Evolutionary conservation across 306 rosid genomes (phyloP).

Genomic region (Dalbergia cultrata): DNA sequence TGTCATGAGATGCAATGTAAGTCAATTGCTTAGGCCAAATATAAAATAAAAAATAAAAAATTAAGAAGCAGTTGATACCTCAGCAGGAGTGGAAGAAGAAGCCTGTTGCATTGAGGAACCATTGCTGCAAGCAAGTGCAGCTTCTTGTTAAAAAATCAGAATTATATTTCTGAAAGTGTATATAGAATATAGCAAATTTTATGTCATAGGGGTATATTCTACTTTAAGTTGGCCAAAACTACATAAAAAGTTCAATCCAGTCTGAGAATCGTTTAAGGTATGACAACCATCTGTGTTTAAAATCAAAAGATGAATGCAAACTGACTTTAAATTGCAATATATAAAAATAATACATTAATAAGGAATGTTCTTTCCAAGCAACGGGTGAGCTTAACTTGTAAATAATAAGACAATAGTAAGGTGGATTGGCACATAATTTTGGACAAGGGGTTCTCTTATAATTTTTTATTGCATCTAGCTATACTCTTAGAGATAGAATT

Average conservation of each 20-base stretch:
- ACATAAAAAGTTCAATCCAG: background rate
- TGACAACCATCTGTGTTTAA: background rate
- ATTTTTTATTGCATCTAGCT: constrained; percentile 1
- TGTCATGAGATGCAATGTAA: constrained; percentile 3
- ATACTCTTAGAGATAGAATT: background rate
- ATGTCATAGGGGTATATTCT: background rate
- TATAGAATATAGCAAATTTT: background rate
- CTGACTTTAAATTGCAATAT: background rate
- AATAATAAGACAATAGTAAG: background rate
- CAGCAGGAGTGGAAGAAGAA: constrained; percentile 69
- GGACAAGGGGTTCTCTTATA: background rate
- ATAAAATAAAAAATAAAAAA: constrained; percentile 2
- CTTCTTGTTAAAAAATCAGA: constrained; percentile 44
- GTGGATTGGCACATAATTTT: constrained; percentile 6
- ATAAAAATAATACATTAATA: background rate
- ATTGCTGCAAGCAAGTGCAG: constrained; percentile 56
- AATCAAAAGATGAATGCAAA: background rate
- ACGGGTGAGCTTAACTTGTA: background rate
- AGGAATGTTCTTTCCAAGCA: background rate
- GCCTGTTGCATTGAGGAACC: constrained; percentile 64
- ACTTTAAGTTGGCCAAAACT: background rate
- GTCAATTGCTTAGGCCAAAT: constrained; percentile 22
- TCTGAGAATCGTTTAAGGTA: background rate
- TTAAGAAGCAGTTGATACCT: constrained; percentile 60
- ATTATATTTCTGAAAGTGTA: background rate